Conservation (phyloP, 2,329 filamentous ascomycete genomes). For the Colletotrichum sp. region DNA sequence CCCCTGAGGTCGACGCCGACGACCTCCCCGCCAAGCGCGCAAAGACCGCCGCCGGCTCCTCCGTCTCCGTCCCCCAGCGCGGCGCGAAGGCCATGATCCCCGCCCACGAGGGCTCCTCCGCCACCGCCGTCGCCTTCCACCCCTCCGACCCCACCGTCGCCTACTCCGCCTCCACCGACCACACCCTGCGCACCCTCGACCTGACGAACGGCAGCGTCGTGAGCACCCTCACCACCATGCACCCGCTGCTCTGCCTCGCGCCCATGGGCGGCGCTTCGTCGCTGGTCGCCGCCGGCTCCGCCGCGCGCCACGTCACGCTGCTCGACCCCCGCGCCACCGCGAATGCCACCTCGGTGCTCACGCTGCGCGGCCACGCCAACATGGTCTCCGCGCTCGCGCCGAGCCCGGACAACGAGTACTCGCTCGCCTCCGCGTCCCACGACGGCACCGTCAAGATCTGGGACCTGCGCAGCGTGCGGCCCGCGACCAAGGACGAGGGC, state of each 20-base stretch:
- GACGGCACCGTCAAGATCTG: constrained; percentile 93
- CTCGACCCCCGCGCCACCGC: constrained; percentile 86
- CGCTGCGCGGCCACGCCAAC: constrained; percentile 88
- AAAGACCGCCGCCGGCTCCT: constrained; percentile 59
- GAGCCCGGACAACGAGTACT: constrained; percentile 72
- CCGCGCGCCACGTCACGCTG: constrained; percentile 87
- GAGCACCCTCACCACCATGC: constrained; percentile 81
- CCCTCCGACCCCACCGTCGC: constrained; percentile 84
- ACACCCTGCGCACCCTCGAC: constrained; percentile 90
- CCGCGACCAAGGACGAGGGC: constrained; percentile 63
- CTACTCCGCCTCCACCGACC: constrained; percentile 91
- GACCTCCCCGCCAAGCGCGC: constrained; percentile 81
- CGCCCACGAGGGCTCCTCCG: constrained; percentile 75
- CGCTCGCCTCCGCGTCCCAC: constrained; percentile 87
- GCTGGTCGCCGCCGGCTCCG: constrained; percentile 76
- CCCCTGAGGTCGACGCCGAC: constrained; percentile 73
- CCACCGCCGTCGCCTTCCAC: constrained; percentile 84
- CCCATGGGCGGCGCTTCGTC: constrained; percentile 70
- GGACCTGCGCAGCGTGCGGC: constrained; percentile 80
- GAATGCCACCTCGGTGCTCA: constrained; percentile 81
- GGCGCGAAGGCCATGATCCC: constrained; percentile 79
- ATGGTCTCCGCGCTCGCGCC: constrained; percentile 51
- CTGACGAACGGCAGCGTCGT: constrained; percentile 81
- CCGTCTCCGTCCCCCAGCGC: constrained; percentile 65
- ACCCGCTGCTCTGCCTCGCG: constrained; percentile 80